phyloP scores from a whole-genome alignment of 306 rosid genomes.

The Vigna radiata region DNA sequence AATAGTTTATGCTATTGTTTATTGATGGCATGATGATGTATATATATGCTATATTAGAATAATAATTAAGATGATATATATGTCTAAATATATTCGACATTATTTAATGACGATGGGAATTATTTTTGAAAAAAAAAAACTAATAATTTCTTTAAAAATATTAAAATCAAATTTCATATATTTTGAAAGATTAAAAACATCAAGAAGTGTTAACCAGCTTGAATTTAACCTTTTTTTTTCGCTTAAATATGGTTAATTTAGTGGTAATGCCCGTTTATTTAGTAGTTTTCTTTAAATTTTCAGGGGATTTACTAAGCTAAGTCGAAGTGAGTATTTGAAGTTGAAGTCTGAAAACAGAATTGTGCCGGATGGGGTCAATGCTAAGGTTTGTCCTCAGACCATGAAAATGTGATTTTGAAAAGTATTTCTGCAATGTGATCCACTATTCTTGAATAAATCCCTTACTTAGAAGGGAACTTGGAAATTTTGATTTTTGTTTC shows the following conservation, averaged over 20 bases:
- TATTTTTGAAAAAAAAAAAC: too few relatives aligned
- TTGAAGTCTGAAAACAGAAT: slow-evolving; percentile 69
- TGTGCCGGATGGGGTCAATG: slow-evolving; percentile 83
- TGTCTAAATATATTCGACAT: too few relatives aligned
- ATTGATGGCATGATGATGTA: too few relatives aligned
- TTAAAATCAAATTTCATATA: too few relatives aligned
- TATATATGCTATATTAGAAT: too few relatives aligned
- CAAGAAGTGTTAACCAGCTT: too few relatives aligned
- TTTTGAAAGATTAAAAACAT: too few relatives aligned
- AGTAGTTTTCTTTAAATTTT: slow-evolving; percentile 14
- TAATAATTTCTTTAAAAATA: too few relatives aligned
- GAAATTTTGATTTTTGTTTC: not conserved
- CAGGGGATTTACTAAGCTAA: slow-evolving; percentile 90
- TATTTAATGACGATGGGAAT: too few relatives aligned
- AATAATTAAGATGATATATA: too few relatives aligned
- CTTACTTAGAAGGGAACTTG: not conserved
- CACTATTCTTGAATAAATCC: not conserved
- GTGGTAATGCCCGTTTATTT: not conserved
- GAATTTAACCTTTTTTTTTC: too few relatives aligned
- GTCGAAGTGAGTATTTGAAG: slow-evolving; percentile 65
- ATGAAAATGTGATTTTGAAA: not conserved
- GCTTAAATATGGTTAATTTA: not conserved
- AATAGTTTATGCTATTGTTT: too few relatives aligned
- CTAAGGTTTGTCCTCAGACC: slow-evolving; percentile 57
- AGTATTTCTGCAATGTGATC: not conserved